Evolutionary conservation across 768 basidiomycete species (phyloP).

Genomic region (Neoboletus brunneissimus): DNA sequence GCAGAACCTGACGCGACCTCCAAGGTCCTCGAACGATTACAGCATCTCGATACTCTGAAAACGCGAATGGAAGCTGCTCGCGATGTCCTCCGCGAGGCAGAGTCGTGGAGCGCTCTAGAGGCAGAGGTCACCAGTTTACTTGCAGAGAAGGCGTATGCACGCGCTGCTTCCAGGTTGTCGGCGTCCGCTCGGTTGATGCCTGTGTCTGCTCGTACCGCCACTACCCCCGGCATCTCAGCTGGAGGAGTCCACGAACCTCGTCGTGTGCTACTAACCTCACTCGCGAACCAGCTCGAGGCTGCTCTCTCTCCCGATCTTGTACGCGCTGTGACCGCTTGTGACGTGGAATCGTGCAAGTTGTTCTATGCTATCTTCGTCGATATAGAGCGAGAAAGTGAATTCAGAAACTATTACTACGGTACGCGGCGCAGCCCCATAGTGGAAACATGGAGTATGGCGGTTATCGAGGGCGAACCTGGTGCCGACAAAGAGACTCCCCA

Average conservation of each 20-base stretch:
- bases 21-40: constrained; percentile 70
- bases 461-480: constrained; percentile 35
- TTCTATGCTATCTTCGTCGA: constrained; percentile 87
- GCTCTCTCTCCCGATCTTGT: constrained; percentile 88
- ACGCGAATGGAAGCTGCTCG: constrained; percentile 83
- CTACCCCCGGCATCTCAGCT: constrained; percentile 31
- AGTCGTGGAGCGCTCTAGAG: constrained; percentile 95
- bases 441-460: constrained; percentile 63
- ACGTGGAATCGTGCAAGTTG: constrained; percentile 67
- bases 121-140: constrained; percentile 88
- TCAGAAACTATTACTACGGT: constrained; percentile 91
- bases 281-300: constrained; percentile 96
- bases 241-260: constrained; percentile 65
- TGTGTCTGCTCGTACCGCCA: constrained; percentile 89
- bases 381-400: constrained; percentile 91
- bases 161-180: constrained; percentile 88
- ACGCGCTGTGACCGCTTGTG: constrained; percentile 77
- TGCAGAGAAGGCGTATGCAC: constrained; percentile 71
- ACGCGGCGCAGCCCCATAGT: constrained; percentile 67
- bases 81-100: constrained; percentile 90
- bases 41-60: constrained; percentile 79
- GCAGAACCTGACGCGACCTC: constrained; percentile 46
- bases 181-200: constrained; percentile 89
- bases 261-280: constrained; percentile 79
- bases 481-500: constrained; percentile 47